A percentile compares a stretch with the other conserved stretches of the same genome.
These are phyloP conservation scores for Bruguiera gymnorhiza DNA, from an alignment of 345 rosid genomes.

Conservation along the genomic window DNA sequence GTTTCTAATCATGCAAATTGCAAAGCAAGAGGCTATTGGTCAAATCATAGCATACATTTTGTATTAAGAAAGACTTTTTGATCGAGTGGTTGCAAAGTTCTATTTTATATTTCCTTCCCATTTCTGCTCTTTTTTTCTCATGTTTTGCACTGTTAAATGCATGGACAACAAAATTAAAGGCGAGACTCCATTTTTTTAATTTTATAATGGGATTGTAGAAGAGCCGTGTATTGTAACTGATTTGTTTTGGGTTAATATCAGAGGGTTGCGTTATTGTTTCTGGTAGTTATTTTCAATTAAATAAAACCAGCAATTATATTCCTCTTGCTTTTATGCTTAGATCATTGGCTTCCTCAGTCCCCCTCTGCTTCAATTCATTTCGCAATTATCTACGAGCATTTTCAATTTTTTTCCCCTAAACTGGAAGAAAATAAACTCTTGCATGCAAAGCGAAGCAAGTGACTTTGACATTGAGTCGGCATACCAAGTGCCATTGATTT, in stretches of 20 bases:
- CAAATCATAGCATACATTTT: constrained; percentile 22
- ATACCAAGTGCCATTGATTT: too few relatives aligned
- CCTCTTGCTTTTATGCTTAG: neutral
- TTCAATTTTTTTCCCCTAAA: too few relatives aligned
- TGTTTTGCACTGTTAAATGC: constrained; percentile 20
- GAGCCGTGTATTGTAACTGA: constrained; percentile 27
- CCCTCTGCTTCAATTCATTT: too few relatives aligned
- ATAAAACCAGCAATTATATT: constrained; percentile 14
- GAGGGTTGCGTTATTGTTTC: constrained; percentile 19
- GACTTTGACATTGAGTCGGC: too few relatives aligned
- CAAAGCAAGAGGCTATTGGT: constrained; percentile 18
- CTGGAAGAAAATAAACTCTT: too few relatives aligned
- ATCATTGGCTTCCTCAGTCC: too few relatives aligned
- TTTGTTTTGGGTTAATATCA: constrained; percentile 37
- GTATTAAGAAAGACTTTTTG: constrained; percentile 17
- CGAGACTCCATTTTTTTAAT: constrained; percentile 6
- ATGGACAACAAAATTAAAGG: constrained; percentile 11
- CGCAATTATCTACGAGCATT: too few relatives aligned
- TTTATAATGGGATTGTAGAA: constrained; percentile 24
- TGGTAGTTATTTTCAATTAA: constrained; percentile 5
- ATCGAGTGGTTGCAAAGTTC: constrained; percentile 25
- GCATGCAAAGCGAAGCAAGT: too few relatives aligned
- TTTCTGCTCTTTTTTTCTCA: neutral
- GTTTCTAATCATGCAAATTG: constrained; percentile 37
- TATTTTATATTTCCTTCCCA: neutral